Evolutionary conservation across 1,284 basidiomycete species (phyloP).

Genomic region (Vanrija humicola): DNA sequence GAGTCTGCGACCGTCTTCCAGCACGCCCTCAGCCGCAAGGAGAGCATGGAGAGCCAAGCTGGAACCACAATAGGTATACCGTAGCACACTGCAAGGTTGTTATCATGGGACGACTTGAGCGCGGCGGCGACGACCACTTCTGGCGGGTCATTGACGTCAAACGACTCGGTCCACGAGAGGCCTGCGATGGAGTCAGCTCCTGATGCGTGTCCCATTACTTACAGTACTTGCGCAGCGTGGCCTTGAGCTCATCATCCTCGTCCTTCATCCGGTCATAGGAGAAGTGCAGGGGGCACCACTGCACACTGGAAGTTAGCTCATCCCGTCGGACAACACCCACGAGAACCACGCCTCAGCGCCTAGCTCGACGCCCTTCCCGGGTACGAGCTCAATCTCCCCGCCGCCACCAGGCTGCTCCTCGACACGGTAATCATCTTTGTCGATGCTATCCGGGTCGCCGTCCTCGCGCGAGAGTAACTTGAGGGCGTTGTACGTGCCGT

Average conservation of each 20-base stretch:
- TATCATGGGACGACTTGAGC: slow-evolving; percentile 13
- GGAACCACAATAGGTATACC: slow-evolving; percentile 36
- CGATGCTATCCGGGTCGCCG: slow-evolving; percentile 16
- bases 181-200: slow-evolving; percentile 16
- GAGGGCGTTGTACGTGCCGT: slow-evolving; percentile 17
- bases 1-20: slow-evolving; percentile 40
- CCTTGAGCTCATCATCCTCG: slow-evolving; percentile 21
- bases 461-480: slow-evolving; percentile 16
- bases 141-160: slow-evolving; percentile 20
- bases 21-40: slow-evolving; percentile 19
- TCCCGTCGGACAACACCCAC: slow-evolving; percentile 14
- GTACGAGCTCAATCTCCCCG: slow-evolving; percentile 18
- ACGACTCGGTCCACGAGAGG: slow-evolving; percentile 25
- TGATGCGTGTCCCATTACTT: not conserved
- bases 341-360: slow-evolving; percentile 22
- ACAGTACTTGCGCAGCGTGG: slow-evolving; percentile 26
- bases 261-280: slow-evolving; percentile 33
- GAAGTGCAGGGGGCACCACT: slow-evolving; percentile 12
- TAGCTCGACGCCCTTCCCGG: slow-evolving; percentile 16
- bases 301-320: slow-evolving; percentile 6
- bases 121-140: slow-evolving; percentile 24
- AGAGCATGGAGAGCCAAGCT: slow-evolving; percentile 24
- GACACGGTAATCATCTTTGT: slow-evolving; percentile 26
- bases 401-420: slow-evolving; percentile 9
- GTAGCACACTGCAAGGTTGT: slow-evolving; percentile 31